These are phyloP conservation scores for Boletus bicolor DNA, from an alignment of 768 basidiomycete genomes.

Conservation along the genomic window DNA sequence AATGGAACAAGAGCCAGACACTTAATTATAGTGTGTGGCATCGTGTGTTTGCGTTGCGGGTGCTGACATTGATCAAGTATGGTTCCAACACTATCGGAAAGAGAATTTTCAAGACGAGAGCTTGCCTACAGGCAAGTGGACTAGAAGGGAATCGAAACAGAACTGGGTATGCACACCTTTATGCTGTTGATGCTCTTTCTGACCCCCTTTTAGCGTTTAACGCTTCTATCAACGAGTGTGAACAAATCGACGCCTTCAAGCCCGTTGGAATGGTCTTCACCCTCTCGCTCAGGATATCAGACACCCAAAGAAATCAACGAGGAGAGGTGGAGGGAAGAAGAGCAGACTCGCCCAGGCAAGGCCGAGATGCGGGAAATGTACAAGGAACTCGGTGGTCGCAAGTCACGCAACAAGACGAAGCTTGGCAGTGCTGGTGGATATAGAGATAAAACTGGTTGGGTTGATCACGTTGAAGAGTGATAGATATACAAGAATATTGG, in stretches of 20 bases:
- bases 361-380: conserved; percentile 88
- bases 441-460: conserved; percentile 82
- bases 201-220: conserved; percentile 46
- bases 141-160: conserved; percentile 90
- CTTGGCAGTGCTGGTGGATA: conserved; percentile 58
- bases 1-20: conserved; percentile 88
- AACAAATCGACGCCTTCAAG: conserved; percentile 41
- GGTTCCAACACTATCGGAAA: conserved; percentile 90
- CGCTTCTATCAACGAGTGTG: conserved; percentile 39
- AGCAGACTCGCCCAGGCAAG: conserved; percentile 62
- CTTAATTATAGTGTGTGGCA: conserved; percentile 74
- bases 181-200: conserved; percentile 9
- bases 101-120: conserved; percentile 82
- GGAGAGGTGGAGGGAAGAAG: conserved; percentile 64
- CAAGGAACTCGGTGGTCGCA: conserved; percentile 85
- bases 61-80: conserved; percentile 51
- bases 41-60: background rate
- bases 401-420: conserved; percentile 71
- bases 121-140: conserved; percentile 83
- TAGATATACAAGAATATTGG: background rate
- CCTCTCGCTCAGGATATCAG: conserved; percentile 57
- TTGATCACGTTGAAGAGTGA: conserved; percentile 34
- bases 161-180: conserved; percentile 58
- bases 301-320: conserved; percentile 78
- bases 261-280: conserved; percentile 49